These are phyloP conservation scores for Auriscalpium orientale DNA, from an alignment of 768 basidiomycete genomes.

Conservation along the genomic window DNA sequence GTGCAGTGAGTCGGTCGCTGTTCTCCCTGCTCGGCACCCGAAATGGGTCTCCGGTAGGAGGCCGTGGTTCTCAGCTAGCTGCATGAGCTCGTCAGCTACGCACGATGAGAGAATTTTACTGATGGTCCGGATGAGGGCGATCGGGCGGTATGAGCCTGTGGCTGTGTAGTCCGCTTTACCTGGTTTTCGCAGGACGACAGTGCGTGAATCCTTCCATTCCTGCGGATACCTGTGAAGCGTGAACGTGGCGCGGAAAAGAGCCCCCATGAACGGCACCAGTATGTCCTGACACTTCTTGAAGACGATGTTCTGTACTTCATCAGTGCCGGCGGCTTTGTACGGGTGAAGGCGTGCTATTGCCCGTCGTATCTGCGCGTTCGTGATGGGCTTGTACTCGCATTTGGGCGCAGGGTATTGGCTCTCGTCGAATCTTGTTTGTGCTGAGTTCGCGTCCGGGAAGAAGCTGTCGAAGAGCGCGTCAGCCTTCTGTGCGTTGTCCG, in stretches of 20 bases:
- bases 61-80: not conserved
- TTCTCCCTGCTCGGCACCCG: not conserved
- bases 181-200: constrained; percentile 11
- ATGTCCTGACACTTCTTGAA: constrained; percentile 7
- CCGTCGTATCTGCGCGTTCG: not conserved
- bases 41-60: not conserved
- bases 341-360: constrained; percentile 10
- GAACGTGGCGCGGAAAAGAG: constrained; percentile 14
- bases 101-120: constrained; percentile 13
- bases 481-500: constrained; percentile 19
- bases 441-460: constrained; percentile 15
- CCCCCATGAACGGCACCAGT: constrained; percentile 9
- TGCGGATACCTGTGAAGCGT: not conserved
- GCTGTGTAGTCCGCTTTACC: constrained; percentile 14
- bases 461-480: constrained; percentile 14
- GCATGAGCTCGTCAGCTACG: not conserved
- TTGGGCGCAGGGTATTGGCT: constrained; percentile 6
- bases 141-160: constrained; percentile 12
- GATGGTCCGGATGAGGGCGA: constrained; percentile 11
- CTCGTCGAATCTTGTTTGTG: not conserved
- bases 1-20: not conserved
- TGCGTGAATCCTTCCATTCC: constrained; percentile 8
- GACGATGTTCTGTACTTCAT: constrained; percentile 17
- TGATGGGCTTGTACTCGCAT: not conserved
- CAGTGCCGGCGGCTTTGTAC: constrained; percentile 18